phyloP scores from a whole-genome alignment of 2,329 filamentous ascomycete genomes.

The Phaeosphaeriaceae sp. region DNA sequence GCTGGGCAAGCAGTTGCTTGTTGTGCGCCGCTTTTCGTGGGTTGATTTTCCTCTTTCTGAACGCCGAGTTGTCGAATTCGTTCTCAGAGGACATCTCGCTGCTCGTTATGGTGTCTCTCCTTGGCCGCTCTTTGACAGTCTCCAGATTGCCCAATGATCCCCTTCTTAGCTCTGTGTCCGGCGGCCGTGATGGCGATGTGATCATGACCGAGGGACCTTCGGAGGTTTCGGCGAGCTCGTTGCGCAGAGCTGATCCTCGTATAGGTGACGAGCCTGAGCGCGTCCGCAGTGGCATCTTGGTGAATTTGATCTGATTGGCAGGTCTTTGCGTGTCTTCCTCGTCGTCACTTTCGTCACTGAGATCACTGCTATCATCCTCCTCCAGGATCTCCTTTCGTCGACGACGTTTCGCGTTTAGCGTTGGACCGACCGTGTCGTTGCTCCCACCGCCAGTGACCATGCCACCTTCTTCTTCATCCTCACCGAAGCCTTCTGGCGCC shows the following conservation, averaged over 20 bases:
- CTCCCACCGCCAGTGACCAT: slow-evolving; percentile 72
- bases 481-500: slow-evolving; percentile 65
- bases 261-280: slow-evolving; percentile 89
- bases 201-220: slow-evolving; percentile 62
- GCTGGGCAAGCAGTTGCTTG: slow-evolving; percentile 61
- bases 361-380: slow-evolving; percentile 84
- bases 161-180: slow-evolving; percentile 52
- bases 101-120: slow-evolving; percentile 80
- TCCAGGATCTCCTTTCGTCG: slow-evolving; percentile 77
- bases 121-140: slow-evolving; percentile 71
- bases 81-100: slow-evolving; percentile 86
- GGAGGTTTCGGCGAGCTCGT: slow-evolving; percentile 60
- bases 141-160: slow-evolving; percentile 77
- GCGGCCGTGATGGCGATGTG: slow-evolving; percentile 62
- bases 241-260: slow-evolving; percentile 57
- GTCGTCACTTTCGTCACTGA: slow-evolving; percentile 85
- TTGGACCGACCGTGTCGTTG: slow-evolving; percentile 73
- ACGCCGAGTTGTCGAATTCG: slow-evolving; percentile 73
- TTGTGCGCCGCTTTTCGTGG: slow-evolving; percentile 64
- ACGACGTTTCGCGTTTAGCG: slow-evolving; percentile 69
- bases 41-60: slow-evolving; percentile 69
- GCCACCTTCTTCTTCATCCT: slow-evolving; percentile 74
- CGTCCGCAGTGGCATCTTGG: slow-evolving; percentile 89
- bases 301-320: slow-evolving; percentile 91
- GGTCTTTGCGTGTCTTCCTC: slow-evolving; percentile 69